Conservation (phyloP, 306 rosid genomes). For the Quercus alba region DNA sequence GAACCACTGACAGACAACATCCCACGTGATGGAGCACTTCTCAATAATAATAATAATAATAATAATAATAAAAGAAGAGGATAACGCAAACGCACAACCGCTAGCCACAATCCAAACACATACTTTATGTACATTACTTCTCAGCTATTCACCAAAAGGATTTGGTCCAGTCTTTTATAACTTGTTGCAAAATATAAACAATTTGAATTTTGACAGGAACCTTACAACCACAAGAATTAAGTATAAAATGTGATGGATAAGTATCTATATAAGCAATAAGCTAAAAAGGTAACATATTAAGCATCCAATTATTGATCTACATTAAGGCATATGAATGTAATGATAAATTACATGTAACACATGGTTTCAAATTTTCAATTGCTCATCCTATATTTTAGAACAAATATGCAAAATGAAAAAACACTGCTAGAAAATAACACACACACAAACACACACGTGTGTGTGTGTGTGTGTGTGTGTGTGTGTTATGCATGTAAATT, state of each 20-base stretch:
- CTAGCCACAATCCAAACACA: too few relatives aligned
- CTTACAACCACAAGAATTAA: too few relatives aligned
- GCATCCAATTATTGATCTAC: background rate
- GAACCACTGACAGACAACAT: too few relatives aligned
- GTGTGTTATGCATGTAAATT: background rate
- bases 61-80: too few relatives aligned
- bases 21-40: too few relatives aligned
- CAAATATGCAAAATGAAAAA: background rate
- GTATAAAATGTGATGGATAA: too few relatives aligned
- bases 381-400: background rate
- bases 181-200: background rate
- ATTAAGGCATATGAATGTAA: background rate
- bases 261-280: too few relatives aligned
- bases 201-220: background rate
- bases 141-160: background rate
- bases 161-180: background rate
- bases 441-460: background rate
- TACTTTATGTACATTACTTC: background rate
- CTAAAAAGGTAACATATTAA: background rate
- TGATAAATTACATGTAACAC: background rate
- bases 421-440: background rate
- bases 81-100: too few relatives aligned
- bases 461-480: background rate
- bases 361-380: background rate
- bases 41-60: too few relatives aligned